phyloP scores from a whole-genome alignment of 139 green algal genomes.

The Micromonas commoda region DNA sequence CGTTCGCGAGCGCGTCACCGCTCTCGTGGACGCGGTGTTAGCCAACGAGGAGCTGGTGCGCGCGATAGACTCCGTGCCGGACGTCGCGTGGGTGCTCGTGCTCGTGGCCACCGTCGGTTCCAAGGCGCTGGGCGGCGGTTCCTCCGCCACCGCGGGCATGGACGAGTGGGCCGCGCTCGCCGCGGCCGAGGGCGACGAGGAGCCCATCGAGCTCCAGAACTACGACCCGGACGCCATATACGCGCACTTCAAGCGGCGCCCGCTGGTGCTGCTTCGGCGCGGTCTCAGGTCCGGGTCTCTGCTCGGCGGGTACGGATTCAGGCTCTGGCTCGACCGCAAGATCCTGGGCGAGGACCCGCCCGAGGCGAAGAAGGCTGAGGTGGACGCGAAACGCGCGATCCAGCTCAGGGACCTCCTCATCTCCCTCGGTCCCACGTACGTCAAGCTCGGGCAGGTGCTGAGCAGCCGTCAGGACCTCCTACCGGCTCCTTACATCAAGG shows the following conservation, averaged over 20 bases:
- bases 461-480: slow-evolving; percentile 30
- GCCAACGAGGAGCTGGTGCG: too few species aligned
- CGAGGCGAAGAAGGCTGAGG: slow-evolving; percentile 19
- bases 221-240: slow-evolving; percentile 28
- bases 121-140: too few species aligned
- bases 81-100: too few species aligned
- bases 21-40: too few species aligned
- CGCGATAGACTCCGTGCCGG: too few species aligned
- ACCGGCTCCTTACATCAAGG: slow-evolving; percentile 30
- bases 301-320: slow-evolving; percentile 17
- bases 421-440: slow-evolving; percentile 33
- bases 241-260: slow-evolving; percentile 30
- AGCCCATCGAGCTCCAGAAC: slow-evolving; percentile 28
- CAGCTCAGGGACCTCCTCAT: slow-evolving; percentile 30
- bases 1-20: too few species aligned
- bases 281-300: slow-evolving; percentile 2
- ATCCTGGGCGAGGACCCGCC: slow-evolving; percentile 18
- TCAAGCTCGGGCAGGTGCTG: slow-evolving; percentile 39
- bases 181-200: slow-evolving; percentile 26
- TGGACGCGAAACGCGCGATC: slow-evolving; percentile 25
- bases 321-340: slow-evolving; percentile 32
- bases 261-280: slow-evolving; percentile 20
- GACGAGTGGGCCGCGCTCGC: slow-evolving; percentile 37
- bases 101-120: too few species aligned
- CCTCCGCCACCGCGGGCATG: slow-evolving; percentile 24